Evolutionary conservation across 2,329 filamentous ascomycete species (phyloP).

Genomic region (Diaporthe vexans): DNA sequence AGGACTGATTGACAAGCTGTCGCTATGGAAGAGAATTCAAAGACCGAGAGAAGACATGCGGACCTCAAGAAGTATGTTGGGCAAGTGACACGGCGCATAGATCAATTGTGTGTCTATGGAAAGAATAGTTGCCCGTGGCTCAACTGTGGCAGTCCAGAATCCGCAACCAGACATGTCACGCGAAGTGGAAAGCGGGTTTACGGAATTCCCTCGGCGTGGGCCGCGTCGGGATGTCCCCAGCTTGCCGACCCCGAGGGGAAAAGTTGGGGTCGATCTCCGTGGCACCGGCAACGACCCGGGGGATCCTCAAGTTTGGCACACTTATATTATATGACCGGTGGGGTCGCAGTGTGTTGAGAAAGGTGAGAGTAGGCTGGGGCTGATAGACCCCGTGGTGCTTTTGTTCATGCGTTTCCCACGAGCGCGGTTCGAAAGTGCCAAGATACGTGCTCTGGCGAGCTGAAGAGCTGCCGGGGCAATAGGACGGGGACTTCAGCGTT

Average conservation of each 20-base stretch:
- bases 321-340: not conserved
- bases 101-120: not conserved
- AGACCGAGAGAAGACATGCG: not conserved
- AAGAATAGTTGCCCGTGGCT: too few species aligned
- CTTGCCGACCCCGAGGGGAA: constrained; percentile 1
- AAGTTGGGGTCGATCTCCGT: not conserved
- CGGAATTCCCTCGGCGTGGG: constrained; percentile 10
- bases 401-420: not conserved
- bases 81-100: not conserved
- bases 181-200: not conserved
- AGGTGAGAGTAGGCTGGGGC: not conserved
- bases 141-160: not conserved
- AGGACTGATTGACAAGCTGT: not conserved
- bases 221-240: not conserved
- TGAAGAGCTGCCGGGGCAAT: not conserved
- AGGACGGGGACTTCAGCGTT: constrained; percentile 19
- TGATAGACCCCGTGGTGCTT: too few species aligned
- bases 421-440: too few species aligned
- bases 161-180: not conserved
- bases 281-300: not conserved
- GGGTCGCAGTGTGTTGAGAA: too few species aligned
- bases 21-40: not conserved
- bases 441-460: not conserved
- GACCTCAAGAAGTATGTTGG: not conserved
- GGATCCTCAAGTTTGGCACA: not conserved